A percentile compares a stretch with the other conserved stretches of the same genome.
phyloP scores from a whole-genome alignment of 208 protist species.

The Crithidia thermophila region DNA sequence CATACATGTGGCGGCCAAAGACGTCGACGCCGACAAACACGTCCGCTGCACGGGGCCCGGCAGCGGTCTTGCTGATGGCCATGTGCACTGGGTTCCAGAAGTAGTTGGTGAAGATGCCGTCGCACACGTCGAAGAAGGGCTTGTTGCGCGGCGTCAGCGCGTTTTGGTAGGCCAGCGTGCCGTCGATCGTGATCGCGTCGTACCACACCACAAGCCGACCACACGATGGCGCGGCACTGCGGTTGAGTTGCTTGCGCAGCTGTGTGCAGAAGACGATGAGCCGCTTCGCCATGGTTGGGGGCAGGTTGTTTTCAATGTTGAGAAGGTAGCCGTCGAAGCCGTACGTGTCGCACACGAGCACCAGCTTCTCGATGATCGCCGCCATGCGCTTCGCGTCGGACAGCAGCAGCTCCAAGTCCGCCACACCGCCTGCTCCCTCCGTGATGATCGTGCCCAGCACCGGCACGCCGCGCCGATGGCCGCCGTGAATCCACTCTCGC shows the following conservation, averaged over 20 bases:
- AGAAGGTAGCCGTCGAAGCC: constrained; percentile 94
- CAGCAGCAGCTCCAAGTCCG: constrained; percentile 44
- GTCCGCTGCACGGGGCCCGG: constrained; percentile 41
- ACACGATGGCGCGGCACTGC: neutral
- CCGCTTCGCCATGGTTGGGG: constrained; percentile 39
- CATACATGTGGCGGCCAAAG: constrained; percentile 78
- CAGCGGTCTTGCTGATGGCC: constrained; percentile 27
- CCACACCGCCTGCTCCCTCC: constrained; percentile 53
- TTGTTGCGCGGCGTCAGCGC: constrained; percentile 74
- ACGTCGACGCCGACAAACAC: constrained; percentile 89
- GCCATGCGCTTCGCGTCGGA: constrained; percentile 45
- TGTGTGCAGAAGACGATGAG: constrained; percentile 59
- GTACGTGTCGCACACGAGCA: constrained; percentile 63
- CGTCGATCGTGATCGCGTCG: constrained; percentile 77
- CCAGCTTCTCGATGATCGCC: constrained; percentile 50
- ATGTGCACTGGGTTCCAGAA: constrained; percentile 70
- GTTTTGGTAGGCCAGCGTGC: constrained; percentile 80
- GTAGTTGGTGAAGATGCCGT: constrained; percentile 93
- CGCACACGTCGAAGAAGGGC: constrained; percentile 77
- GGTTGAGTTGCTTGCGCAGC: constrained; percentile 49
- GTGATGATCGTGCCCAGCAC: constrained; percentile 88
- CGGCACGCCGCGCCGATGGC: constrained; percentile 81
- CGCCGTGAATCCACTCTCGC: constrained; percentile 72
- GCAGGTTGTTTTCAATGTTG: constrained; percentile 84
- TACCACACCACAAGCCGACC: constrained; percentile 87